Base-by-base conservation (phyloP, 2,329 filamentous ascomycete genomes). In the Phoma sp. region DNA sequence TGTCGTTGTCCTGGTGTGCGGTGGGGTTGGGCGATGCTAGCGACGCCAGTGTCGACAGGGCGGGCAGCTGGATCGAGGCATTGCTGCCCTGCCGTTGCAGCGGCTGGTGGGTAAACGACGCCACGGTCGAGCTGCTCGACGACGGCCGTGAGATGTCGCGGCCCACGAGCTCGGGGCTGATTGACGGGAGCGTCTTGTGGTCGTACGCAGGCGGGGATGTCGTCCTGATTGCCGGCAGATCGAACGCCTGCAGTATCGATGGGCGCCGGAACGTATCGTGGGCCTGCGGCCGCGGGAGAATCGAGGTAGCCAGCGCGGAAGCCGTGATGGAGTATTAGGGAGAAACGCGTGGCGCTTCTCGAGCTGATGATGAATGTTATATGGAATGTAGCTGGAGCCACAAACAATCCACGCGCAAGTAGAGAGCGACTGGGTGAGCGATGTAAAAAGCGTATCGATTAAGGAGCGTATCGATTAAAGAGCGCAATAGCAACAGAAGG, bases 201-300 rank as follows among this genome's bases (percentile, higher is more conserved):
- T 83, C 78, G 53, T 75, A 42, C 29, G 48, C 47, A n/a, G 60
- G 49, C 48, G 79, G 74, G 49, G 78, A 75, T 32, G 78, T 72
- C 71, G 74, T 78, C 29, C 74, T 80, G 68, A 80, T 76, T 14
- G 77, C 69, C 26, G 78, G 73, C 66, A 81, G 74, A 61, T 81
- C 76, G 45, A 78, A 77, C 42, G 67, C 72, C 62, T 79, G 76
- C 53, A 82, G 78, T 60, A 81, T 76, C 60, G 82, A 81, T 29
- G 78, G 76, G 61, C 80, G 74, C 65, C 75, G 71, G 69, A 77
- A 73, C 67, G 73, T 69, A 53, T 81, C 83, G 73, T 84, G 80
- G 79, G 83, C 80, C 78, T 83, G 80, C 62, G 84, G 81, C 81
- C 82, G 78, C 69, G 83, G 85, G 53, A 85, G 77, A 69, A 84